phyloP scores from a whole-genome alignment of 495 filamentous ascomycete genomes.

The Annulohypoxylon stygium region DNA sequence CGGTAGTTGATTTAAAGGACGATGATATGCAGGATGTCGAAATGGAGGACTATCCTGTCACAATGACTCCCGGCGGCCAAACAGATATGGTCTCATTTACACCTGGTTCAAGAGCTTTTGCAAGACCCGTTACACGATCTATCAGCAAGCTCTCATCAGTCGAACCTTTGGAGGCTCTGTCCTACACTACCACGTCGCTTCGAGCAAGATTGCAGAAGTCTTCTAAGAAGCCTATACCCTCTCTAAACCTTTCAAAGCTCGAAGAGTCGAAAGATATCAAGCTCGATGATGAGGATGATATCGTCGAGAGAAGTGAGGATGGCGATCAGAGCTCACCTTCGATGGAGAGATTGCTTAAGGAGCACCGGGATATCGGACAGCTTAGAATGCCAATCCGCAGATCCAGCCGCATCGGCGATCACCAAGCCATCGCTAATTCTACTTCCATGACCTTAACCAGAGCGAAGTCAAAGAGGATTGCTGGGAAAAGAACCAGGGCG shows the following conservation, averaged over 20 bases:
- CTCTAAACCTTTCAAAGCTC: constrained; percentile 14
- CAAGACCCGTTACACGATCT: constrained; percentile 40
- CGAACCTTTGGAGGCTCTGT: background rate
- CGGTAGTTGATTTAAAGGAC: background rate
- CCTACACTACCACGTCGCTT: constrained; percentile 4
- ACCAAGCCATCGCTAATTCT: background rate
- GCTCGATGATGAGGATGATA: background rate
- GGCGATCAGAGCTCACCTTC: constrained; percentile 1
- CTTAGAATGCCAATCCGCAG: constrained; percentile 22
- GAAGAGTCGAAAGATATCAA: constrained; percentile 29
- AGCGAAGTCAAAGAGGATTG: background rate
- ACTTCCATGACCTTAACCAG: background rate
- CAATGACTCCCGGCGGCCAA: constrained; percentile 21
- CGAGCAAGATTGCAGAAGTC: constrained; percentile 27
- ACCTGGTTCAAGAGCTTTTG: background rate
- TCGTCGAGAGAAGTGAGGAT: background rate
- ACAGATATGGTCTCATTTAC: background rate
- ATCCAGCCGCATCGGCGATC: constrained; percentile 11
- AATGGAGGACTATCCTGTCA: constrained; percentile 31
- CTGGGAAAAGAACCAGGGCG: background rate
- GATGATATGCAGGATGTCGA: constrained; percentile 10
- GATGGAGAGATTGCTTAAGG: background rate
- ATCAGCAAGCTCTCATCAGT: constrained; percentile 19
- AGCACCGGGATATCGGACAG: constrained; percentile 20
- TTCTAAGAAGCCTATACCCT: constrained; percentile 15